Base-by-base conservation (phyloP, 2,329 filamentous ascomycete genomes). In the Ceratocystis diversiconidia region DNA sequence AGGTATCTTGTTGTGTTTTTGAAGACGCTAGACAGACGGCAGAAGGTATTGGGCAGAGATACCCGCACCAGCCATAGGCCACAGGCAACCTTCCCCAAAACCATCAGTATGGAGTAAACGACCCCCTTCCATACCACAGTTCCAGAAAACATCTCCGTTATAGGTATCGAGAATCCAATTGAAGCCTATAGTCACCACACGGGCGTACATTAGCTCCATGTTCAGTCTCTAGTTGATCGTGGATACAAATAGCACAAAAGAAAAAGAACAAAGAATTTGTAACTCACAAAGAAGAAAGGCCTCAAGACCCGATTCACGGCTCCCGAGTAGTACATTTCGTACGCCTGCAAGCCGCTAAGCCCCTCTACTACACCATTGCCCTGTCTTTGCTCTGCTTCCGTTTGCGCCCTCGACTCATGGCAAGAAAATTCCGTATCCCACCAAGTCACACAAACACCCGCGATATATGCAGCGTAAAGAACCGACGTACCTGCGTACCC, bases 21-120 rank as follows among this genome's bases (percentile, higher is more conserved):
- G 10, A 57, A 32, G 52, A 10, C 28, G 15, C 28, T 19, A 15
- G 15, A 22, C 15, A 57, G 52, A 22, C 28, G 52, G 10, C 3
- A 28, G 5, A 15, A 12, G 7, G 8, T 30, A 12, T 57, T 28
- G 3, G 6, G 60, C 1, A 68, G 3, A n/a, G 62, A 55, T 1
- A 73, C 50, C 0, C 71, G 71, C 1, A 83, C 68, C 0, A 86
- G 76, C 80, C 84, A 87, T 0, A 81, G 6, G 0, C 85, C 83
- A n/a, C 83, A 85, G 0, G 79, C 65, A 1, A 85, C 68, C 70
- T 89, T 89, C 2, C 76, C 79, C 1, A 88, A 62, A 0, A 79
- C 71, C 89, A 94, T 94, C 2, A 94, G 74, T 0, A 86, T 69
- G 0, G 86, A 79, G 70, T 92, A 94, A 0, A 91, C 79, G 0